Evolutionary conservation across 2,329 filamentous ascomycete genomes (phyloP), one percentile per base, ranked within the genome.

Genomic region (Trichoderma sp.): DNA sequence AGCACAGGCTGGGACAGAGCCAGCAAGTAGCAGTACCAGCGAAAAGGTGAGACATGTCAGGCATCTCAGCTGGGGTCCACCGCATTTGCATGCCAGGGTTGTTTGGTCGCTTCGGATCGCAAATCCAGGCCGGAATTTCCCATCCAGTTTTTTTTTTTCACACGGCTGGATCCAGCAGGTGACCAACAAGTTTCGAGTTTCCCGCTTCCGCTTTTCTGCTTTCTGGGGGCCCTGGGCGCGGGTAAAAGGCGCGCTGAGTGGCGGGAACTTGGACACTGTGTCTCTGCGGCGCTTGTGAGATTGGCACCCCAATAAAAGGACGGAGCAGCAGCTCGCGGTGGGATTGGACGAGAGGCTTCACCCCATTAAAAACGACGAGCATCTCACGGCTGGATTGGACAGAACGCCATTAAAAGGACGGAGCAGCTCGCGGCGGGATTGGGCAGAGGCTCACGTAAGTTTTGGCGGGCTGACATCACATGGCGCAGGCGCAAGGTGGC

Each of bases 401-500:
- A 53, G 26, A 20, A 36, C 13, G 5, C 5, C 13, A 15, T 36
- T 36, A 36, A 36, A 1, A 32, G 28, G 55, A 34, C 28, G 17
- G n/a, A 39, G 36, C 36, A 39, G 36, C 36, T 39, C 36, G 36
- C 36, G 28, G 55, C 28, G n/a, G 43, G 50, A 68, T 68, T 71
- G 69, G 68, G 62, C 61, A 53, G n/a, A 20, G 26, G 68, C 68
- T 70, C 68, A 70, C 68, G 68, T 70, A 64, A 70, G 58, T 63
- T 43, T 17, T 50, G 6, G 13, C 23, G 15, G 26, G 68, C 68
- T 70, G 68, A 70, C 68, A 70, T 70, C 68, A 70, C 68, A 69
- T 69, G 66, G 53, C 53, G 55, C 55, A 61, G 55, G 36, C 57
- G 57, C 20, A 68, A 68, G 36, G 50, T 59, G 57, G 55, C 53